Evolutionary conservation across 805 yeast genomes (phyloP), one percentile per base, ranked within the genome.

Genomic region (Sugiyamaella smithiae): DNA sequence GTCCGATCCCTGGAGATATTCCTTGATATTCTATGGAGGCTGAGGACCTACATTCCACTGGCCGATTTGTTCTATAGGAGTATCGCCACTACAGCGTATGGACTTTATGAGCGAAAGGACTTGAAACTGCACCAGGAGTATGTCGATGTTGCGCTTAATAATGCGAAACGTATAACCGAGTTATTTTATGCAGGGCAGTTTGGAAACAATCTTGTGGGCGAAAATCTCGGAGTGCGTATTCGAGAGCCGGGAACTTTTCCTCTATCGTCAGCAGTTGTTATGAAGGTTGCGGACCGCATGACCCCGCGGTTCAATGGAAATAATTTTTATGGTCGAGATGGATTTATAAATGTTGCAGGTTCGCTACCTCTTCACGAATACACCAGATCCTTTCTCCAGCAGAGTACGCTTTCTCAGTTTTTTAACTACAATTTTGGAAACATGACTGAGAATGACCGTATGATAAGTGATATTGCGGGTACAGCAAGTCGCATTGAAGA

Each of bases 41-140:
- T 51, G 25, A n/a, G 40, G 14, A 17, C 24, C 16, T 26, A 32
- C 6, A 41, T 41, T 22, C 51, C 45, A n/a, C n/a, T 51, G 28
- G 48, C 52, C 11, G 24, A 31, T 9, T 36, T 43, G 43, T 51
- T 51, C 19, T 50, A 29, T 25, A 20, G 43, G 20, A 46, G 45
- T 38, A 44, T 44, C 16, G 32, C 32, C 11, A 17, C 47, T 4
- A 37, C 47, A 24, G 47, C 47, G 11, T 37, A 26, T 14, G 31
- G 17, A 16, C 20, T 43, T 17, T 43, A 31, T 12, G 26, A 31
- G 8, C 33, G 33, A n/a, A 29, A 29, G 14, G 33, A 29, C 14
- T 16, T 29, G 33, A 29, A 29, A 7, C 33, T 29, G 5, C 33
- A 29, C 33, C 33, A 29, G 33, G 33, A 29, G 7, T 29, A 29